Evolutionary conservation across 768 basidiomycete genomes (phyloP).

Genomic region (Candolleomyces eurysporus): DNA sequence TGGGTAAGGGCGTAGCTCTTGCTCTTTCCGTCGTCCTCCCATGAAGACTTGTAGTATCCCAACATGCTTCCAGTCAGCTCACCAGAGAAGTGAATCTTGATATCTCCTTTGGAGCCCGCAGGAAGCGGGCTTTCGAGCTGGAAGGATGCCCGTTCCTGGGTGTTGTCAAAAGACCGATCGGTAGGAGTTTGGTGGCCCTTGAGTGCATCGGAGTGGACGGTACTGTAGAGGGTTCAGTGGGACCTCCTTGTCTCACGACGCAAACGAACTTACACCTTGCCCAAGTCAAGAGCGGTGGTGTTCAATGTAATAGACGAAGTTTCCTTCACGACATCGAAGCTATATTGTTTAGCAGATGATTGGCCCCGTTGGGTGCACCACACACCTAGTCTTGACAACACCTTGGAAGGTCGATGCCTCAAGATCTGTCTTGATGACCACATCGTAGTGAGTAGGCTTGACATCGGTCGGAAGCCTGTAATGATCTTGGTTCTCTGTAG

Average conservation of each 20-base stretch:
- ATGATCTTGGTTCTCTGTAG: conserved; percentile 26
- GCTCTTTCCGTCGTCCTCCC: conserved; percentile 60
- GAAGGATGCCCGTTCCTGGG: conserved; percentile 64
- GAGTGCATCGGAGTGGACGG: conserved; percentile 54
- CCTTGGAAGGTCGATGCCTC: conserved; percentile 75
- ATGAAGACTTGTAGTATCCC: conserved; percentile 77
- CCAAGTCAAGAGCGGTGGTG: conserved; percentile 55
- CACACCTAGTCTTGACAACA: conserved; percentile 67
- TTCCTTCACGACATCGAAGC: conserved; percentile 60
- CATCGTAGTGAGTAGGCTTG: conserved; percentile 73
- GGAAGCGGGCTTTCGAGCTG: conserved; percentile 57
- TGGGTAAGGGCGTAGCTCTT: conserved; percentile 82
- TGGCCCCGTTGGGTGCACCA: conserved; percentile 3
- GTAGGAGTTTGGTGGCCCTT: conserved; percentile 45
- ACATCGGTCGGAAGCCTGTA: conserved; percentile 68
- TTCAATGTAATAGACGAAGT: conserved; percentile 69
- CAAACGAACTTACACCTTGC: conserved; percentile 39
- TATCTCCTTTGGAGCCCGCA: conserved; percentile 63
- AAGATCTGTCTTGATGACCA: conserved; percentile 81
- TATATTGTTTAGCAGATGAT: conserved; percentile 23
- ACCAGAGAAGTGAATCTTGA: conserved; percentile 68
- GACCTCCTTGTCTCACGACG: not conserved
- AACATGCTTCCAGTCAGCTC: conserved; percentile 70
- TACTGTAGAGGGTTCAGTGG: conserved; percentile 21
- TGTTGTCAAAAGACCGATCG: conserved; percentile 51